Evolutionary conservation across 2,329 filamentous ascomycete genomes (phyloP), one percentile per base, ranked within the genome.

Genomic region (Xylaria sp.): DNA sequence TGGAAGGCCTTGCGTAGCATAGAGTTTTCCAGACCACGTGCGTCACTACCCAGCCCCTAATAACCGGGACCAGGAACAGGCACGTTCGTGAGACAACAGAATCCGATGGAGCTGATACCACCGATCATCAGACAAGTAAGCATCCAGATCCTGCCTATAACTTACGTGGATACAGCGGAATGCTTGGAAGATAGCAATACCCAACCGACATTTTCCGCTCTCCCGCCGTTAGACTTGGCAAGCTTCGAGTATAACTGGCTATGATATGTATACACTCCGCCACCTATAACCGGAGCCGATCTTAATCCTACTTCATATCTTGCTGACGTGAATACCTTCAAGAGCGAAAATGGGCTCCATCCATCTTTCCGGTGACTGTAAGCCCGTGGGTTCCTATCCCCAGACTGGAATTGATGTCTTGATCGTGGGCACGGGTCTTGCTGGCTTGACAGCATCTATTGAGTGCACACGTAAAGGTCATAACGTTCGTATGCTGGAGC

Each of bases 391-490:
- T 44, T 85, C 84, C 3, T 87, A 87, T 75, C 82, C 83, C 25
- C 73, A 78, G 15, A 80, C 81, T 9, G 82, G 82, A 55, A 84
- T 87, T 71, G 81, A 82, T 48, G 83, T 88, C 37, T 78, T 87
- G 39, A 83, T 88, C 58, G 84, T 88, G 6, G 86, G 86, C 15
- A 83, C 82, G 72, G 88, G 88, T 8, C 88, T 90, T 63, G 89
- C 86, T 54, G 89, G 88, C 23, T 80, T 90, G 39, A 88, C 88
- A 9, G 87, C 87, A 12, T 86, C 87, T 23, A 87, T 90, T 66
- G 88, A 90, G 80, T 89, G 87, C 73, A 79, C 85, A 57, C 84
- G 87, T 23, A 88, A 90, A 77, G 88, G 88, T 7, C 88, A 90
- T 75, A 82, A 80, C 12, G 87, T 81, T 67, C 77, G 80, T 3